phyloP scores from a whole-genome alignment of 805 yeast species.

The Zygosaccharomyces bailii region DNA sequence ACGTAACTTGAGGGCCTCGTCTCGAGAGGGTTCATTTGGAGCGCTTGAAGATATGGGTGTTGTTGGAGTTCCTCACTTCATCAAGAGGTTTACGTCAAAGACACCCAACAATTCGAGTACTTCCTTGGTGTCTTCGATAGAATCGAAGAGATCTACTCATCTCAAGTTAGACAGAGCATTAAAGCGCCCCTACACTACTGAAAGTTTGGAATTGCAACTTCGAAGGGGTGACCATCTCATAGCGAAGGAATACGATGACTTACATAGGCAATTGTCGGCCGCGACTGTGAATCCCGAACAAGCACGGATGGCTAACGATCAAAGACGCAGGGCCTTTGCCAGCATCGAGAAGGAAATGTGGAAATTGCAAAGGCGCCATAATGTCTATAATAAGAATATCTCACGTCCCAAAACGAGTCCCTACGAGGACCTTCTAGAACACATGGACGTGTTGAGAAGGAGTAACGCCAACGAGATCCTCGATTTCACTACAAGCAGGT shows the following conservation, averaged over 20 bases:
- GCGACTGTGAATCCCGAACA: conserved; percentile 2
- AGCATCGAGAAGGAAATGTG: conserved; percentile 22
- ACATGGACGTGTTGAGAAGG: conserved; percentile 25
- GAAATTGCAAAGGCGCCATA: conserved; percentile 27
- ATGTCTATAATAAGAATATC: conserved; percentile 19
- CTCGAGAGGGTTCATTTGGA: conserved; percentile 2
- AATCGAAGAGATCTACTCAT: background rate
- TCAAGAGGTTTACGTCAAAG: conserved; percentile 10
- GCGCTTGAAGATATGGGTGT: conserved; percentile 11
- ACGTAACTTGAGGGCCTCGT: background rate
- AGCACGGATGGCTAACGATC: conserved; percentile 7
- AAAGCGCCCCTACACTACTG: conserved; percentile 17
- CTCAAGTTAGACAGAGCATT: background rate
- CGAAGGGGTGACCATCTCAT: conserved; percentile 20
- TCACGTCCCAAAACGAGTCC: conserved; percentile 19
- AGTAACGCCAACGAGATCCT: conserved; percentile 30
- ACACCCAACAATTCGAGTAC: conserved; percentile 2
- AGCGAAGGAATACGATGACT: conserved; percentile 17
- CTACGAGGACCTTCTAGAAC: conserved; percentile 24
- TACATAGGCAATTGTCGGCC: conserved; percentile 8
- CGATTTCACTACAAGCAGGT: conserved; percentile 34
- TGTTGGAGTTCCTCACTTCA: conserved; percentile 19
- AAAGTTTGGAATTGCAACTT: conserved; percentile 20
- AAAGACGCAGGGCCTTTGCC: conserved; percentile 16
- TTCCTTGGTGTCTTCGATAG: background rate